Conservation (phyloP, 2,329 filamentous ascomycete species). For the Fusarium pseudograminearum region DNA sequence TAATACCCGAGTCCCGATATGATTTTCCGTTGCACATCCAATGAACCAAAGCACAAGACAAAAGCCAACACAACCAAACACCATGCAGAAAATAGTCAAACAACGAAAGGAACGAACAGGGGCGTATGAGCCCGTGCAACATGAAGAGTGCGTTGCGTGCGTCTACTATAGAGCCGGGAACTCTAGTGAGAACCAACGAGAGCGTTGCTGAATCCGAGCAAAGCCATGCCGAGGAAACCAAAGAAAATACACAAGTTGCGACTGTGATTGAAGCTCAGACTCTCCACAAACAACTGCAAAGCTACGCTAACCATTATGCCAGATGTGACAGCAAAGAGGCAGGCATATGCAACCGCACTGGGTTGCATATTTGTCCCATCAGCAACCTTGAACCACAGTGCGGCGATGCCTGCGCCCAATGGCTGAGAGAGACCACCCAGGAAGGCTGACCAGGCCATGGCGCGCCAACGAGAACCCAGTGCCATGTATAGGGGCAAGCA, state of each 20-base stretch:
- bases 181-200: constrained; percentile 72
- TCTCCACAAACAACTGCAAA: constrained; percentile 88
- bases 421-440: constrained; percentile 91
- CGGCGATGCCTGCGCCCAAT: constrained; percentile 84
- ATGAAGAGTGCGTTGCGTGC: not conserved
- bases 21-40: constrained; percentile 8
- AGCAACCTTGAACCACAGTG: constrained; percentile 84
- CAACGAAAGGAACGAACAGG: not conserved
- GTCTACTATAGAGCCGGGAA: not conserved
- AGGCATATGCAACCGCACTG: constrained; percentile 74
- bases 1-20: constrained; percentile 18
- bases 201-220: constrained; percentile 87
- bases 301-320: constrained; percentile 97
- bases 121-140: not conserved
- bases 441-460: constrained; percentile 85
- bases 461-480: constrained; percentile 80
- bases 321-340: constrained; percentile 88
- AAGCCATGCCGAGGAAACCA: constrained; percentile 86
- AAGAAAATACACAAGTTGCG: constrained; percentile 81
- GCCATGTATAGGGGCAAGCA: constrained; percentile 93
- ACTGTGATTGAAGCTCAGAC: constrained; percentile 83
- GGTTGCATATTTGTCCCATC: constrained; percentile 62
- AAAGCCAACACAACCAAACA: constrained; percentile 21
- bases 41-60: constrained; percentile 1
- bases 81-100: constrained; percentile 27